phyloP scores from a whole-genome alignment of 176 grass and related monocot species.

The Eragrostis nindensis region DNA sequence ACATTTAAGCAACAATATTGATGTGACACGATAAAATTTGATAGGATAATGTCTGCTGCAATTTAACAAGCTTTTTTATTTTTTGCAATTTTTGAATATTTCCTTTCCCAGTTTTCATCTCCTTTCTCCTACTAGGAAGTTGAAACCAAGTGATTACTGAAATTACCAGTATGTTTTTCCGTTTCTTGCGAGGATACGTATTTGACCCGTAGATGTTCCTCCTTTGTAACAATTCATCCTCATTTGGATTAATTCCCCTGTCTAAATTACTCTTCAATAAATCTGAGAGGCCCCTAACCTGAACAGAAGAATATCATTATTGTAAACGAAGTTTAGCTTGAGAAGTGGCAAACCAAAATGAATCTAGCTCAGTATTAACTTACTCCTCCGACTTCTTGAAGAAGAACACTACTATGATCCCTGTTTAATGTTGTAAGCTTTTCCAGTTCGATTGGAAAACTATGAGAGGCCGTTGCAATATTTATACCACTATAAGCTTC shows the following conservation, averaged over 20 bases:
- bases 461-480: constrained; percentile 47
- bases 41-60: not conserved
- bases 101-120: not conserved
- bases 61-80: not conserved
- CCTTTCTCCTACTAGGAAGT: not conserved
- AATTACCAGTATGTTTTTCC: constrained; percentile 65
- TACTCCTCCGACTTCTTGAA: constrained; percentile 65
- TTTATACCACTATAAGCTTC: constrained; percentile 60
- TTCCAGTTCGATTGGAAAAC: constrained; percentile 68
- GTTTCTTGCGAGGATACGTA: constrained; percentile 86
- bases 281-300: constrained; percentile 71
- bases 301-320: constrained; percentile 12
- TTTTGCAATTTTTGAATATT: constrained; percentile 1
- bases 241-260: constrained; percentile 53
- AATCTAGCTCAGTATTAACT: constrained; percentile 33
- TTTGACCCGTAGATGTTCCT: constrained; percentile 64
- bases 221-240: constrained; percentile 57
- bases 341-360: not conserved
- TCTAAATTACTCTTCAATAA: constrained; percentile 77
- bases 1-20: constrained; percentile 24
- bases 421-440: constrained; percentile 61
- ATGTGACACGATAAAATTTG: not conserved
- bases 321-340: not conserved
- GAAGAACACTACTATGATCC: constrained; percentile 47
- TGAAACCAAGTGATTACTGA: constrained; percentile 27